Percentiles rank a stretch among this genome's conserved stretches.
Conservation (phyloP, 208 protist species). For the Leishmania major region DNA sequence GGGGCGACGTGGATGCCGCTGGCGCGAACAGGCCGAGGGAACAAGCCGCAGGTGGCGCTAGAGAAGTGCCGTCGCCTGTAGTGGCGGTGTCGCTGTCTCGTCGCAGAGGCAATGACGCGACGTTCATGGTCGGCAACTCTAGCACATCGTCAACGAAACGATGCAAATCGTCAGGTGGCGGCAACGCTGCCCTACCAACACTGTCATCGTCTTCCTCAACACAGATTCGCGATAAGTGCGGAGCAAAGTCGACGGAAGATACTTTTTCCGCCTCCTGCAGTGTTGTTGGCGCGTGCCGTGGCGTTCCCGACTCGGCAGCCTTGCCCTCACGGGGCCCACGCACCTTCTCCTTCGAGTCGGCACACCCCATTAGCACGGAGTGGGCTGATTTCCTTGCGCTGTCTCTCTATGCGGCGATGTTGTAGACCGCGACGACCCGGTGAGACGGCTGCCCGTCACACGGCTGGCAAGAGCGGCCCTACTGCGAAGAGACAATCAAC, state of each 20-base stretch:
- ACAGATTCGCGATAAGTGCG: neutral
- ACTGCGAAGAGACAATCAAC: neutral
- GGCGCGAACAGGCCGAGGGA: neutral
- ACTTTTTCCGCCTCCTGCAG: neutral
- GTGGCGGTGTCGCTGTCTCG: neutral
- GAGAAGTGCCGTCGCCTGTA: neutral
- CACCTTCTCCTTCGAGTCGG: conserved; percentile 8
- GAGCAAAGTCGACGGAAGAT: neutral
- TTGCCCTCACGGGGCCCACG: neutral
- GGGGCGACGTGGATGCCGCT: neutral
- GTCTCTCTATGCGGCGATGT: neutral
- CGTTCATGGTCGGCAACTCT: neutral
- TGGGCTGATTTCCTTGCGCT: too few species aligned
- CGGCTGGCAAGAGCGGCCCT: neutral
- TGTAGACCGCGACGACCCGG: neutral
- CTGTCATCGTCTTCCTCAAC: neutral
- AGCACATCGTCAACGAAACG: neutral
- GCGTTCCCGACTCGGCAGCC: neutral
- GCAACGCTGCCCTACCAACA: neutral
- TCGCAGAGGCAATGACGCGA: neutral
- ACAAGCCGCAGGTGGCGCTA: neutral
- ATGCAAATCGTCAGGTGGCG: neutral
- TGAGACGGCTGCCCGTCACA: neutral
- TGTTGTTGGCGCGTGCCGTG: neutral
- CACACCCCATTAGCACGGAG: conserved; percentile 5